Base-by-base conservation (phyloP, 2,329 filamentous ascomycete species). In the Claviceps digitariae region DNA sequence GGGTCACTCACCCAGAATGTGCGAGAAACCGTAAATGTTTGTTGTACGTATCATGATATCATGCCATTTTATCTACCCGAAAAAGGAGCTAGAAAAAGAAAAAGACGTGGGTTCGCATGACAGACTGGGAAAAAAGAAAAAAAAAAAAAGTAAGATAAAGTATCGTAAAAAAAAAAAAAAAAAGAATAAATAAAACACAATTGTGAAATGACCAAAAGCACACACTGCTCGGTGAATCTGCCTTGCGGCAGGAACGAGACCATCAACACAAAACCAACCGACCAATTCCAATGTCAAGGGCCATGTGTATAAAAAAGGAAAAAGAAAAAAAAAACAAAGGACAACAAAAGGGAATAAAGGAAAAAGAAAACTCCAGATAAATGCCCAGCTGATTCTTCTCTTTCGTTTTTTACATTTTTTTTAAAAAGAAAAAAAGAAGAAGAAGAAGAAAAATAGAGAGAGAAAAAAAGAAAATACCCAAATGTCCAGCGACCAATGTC, bases 31-130 rank as follows among this genome's bases (percentile, higher is more conserved):
- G 7, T 49, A 2, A 4, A n/a, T n/a, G n/a, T n/a, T n/a, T n/a
- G n/a, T n/a, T n/a, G n/a, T 21, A 31, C 15, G 20, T 56, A 57
- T 63, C 64, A 62, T 66, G 63, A 63, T 66, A 66, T 66, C 63
- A 62, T 66, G 58, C 57, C 59, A 56, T 62, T 57, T 48, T 49
- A 57, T 64, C 63, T 64, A 66, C 57, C 62, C 61, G 57, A 56
- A 60, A n/a, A n/a, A n/a, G n/a, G n/a, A n/a, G n/a, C n/a, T n/a
- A n/a, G n/a, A n/a, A n/a, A n/a, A n/a, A n/a, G n/a, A n/a, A n/a
- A n/a, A n/a, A n/a, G n/a, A n/a, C n/a, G n/a, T n/a, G n/a, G n/a
- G n/a, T n/a, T n/a, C n/a, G n/a, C n/a, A n/a, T n/a, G n/a, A n/a
- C n/a, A n/a, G n/a, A n/a, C n/a, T n/a, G n/a, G n/a, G n/a, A n/a